phyloP scores from a whole-genome alignment of 768 basidiomycete species.

The Lactarius pseudohatsudake region DNA sequence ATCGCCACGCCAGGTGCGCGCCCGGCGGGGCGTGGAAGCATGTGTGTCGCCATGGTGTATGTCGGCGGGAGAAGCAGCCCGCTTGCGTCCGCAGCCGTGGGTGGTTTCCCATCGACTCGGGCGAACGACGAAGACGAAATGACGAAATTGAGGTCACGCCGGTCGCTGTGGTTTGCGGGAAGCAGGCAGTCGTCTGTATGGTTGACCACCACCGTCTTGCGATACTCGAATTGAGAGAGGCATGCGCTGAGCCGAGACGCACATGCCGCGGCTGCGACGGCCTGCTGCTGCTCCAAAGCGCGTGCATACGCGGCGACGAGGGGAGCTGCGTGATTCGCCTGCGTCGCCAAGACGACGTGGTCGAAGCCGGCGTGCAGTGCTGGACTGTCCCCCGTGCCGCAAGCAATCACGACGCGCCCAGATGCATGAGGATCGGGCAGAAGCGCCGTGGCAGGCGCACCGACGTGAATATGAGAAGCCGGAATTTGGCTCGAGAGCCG shows the following conservation, averaged over 20 bases:
- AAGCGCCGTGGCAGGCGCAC: slow-evolving; percentile 50
- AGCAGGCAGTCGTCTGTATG: slow-evolving; percentile 64
- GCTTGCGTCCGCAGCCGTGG: neutral
- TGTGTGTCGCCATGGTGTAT: slow-evolving; percentile 73
- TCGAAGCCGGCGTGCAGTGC: slow-evolving; percentile 50
- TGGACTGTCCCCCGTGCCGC: slow-evolving; percentile 32
- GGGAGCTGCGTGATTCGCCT: slow-evolving; percentile 61
- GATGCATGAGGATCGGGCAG: slow-evolving; percentile 39
- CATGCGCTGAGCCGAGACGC: slow-evolving; percentile 47
- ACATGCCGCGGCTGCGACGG: slow-evolving; percentile 25
- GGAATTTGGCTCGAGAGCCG: slow-evolving; percentile 46
- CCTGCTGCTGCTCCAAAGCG: slow-evolving; percentile 37
- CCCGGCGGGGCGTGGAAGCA: slow-evolving; percentile 43
- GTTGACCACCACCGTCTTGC: slow-evolving; percentile 61
- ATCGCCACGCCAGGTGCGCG: slow-evolving; percentile 41
- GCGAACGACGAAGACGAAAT: slow-evolving; percentile 25
- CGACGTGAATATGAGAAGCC: slow-evolving; percentile 51
- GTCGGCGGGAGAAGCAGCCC: slow-evolving; percentile 41
- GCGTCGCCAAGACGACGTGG: slow-evolving; percentile 71
- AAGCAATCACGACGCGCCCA: slow-evolving; percentile 42
- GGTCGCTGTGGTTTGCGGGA: slow-evolving; percentile 49
- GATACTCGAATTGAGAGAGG: slow-evolving; percentile 54
- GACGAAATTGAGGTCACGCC: slow-evolving; percentile 67
- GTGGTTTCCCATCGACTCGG: neutral
- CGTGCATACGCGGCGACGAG: slow-evolving; percentile 50